Evolutionary conservation across 2,329 filamentous ascomycete species (phyloP).

Genomic region (Aspergillus phoenicis): DNA sequence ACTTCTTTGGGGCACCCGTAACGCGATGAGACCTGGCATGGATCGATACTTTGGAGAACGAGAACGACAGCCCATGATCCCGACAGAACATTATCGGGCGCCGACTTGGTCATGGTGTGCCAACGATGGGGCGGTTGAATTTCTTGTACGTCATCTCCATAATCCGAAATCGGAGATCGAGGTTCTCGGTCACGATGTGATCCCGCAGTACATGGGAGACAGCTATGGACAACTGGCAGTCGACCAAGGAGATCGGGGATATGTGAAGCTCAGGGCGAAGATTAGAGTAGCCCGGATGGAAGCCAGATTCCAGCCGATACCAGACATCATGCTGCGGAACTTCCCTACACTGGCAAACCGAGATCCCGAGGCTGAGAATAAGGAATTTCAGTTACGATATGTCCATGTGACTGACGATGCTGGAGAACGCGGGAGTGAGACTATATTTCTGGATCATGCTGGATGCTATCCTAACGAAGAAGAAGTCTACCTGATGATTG

Average conservation of each 20-base stretch:
- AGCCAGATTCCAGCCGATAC: neutral
- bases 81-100: neutral
- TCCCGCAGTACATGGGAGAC: neutral
- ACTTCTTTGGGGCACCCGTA: neutral
- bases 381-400: neutral
- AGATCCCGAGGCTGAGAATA: neutral
- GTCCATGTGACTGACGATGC: neutral
- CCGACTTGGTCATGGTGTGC: conserved; percentile 1
- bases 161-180: neutral
- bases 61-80: neutral
- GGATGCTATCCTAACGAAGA: neutral
- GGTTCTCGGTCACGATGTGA: neutral
- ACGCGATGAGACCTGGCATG: neutral
- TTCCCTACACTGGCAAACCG: neutral
- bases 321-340: neutral
- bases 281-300: neutral
- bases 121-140: neutral
- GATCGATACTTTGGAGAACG: neutral
- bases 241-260: neutral
- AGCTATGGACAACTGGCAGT: neutral
- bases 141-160: neutral
- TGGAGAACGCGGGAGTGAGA: neutral
- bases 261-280: neutral
- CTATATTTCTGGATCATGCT: neutral
- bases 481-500: neutral